These are phyloP conservation scores for Pilasporangium apinafurcum DNA, from an alignment of 352 stramenopile genomes.

Conservation along the genomic window DNA sequence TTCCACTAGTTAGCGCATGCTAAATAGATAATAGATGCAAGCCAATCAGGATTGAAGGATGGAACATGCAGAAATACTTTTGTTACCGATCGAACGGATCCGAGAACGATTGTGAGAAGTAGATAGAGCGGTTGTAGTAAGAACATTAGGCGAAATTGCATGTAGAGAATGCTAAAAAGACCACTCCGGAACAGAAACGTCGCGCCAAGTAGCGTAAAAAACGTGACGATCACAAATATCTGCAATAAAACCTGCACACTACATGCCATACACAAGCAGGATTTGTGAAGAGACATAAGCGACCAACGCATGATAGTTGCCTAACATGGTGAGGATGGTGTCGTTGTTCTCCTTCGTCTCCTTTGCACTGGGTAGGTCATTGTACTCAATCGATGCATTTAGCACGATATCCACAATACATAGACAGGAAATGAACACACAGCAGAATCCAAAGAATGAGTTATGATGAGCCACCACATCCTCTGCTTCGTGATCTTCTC, in stretches of 20 bases:
- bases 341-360: no score
- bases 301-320: constrained; percentile 20
- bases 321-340: constrained; percentile 51
- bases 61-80: neutral
- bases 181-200: constrained; percentile 74
- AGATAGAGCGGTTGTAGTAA: constrained; percentile 48
- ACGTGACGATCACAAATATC: constrained; percentile 43
- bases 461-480: constrained; percentile 11
- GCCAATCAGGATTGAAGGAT: neutral
- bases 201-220: constrained; percentile 45
- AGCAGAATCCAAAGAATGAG: constrained; percentile 34
- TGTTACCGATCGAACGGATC: constrained; percentile 26
- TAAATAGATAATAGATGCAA: constrained; percentile 5
- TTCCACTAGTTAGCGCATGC: constrained; percentile 22
- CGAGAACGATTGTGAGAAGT: constrained; percentile 33
- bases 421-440: constrained; percentile 27
- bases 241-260: constrained; percentile 67
- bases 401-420: constrained; percentile 50
- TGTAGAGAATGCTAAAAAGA: constrained; percentile 50
- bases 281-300: neutral
- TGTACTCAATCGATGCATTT: constrained; percentile 59
- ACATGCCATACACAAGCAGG: neutral
- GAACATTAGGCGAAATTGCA: constrained; percentile 41
- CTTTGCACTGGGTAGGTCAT: constrained; percentile 24
- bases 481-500: neutral